Base-by-base conservation (phyloP, 2,329 filamentous ascomycete genomes). In the Alternaria alternata region DNA sequence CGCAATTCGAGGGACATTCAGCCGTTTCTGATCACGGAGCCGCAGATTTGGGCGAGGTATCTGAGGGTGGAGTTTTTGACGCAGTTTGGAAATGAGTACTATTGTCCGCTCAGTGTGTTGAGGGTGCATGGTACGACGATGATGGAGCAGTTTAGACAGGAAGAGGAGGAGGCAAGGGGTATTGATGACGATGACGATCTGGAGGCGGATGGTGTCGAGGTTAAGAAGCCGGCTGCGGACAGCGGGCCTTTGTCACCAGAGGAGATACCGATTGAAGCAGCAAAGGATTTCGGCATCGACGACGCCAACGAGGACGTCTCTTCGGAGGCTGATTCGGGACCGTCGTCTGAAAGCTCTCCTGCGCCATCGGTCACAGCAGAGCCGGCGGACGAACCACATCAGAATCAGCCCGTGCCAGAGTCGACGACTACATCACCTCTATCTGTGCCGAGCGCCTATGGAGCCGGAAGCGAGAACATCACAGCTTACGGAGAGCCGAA, bases 81-180 rank as follows among this genome's bases (percentile, higher is more conserved):
- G 5, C 94, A 99, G 76, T 99, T 94, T 76, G 95, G 95, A 8
- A 96, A 94, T 69, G 95, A 99, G 76, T 99, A 92, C 76, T 99
- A 97, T 76, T 99, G 95, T 73, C 95, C 95, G 0, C 83, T 99
- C 16, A 97, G 94, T 61, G 81, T 99, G 18, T 83, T 99, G 54
- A 88, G 95, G 55, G 91, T 99, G 5, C 95, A 99, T 78, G 95
- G 95, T 7, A 97, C 89, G 20, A 91, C 94, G 0, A 95, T 97
- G 83, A 91, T 99, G 89, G 88, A 98, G 70, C 93, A 99, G 75
- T 94, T 94, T 57, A 92, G 91, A 82, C 93, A 94, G 74, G 91
- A 96, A 56, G 89, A 91, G 57, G 92, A 96, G 65, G 82, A 84
- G 41, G 82, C 85, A 18, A 81, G 84, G 36, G 83, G 80, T 1